phyloP scores from a whole-genome alignment of 306 rosid species.

The Glycine tomentella region DNA sequence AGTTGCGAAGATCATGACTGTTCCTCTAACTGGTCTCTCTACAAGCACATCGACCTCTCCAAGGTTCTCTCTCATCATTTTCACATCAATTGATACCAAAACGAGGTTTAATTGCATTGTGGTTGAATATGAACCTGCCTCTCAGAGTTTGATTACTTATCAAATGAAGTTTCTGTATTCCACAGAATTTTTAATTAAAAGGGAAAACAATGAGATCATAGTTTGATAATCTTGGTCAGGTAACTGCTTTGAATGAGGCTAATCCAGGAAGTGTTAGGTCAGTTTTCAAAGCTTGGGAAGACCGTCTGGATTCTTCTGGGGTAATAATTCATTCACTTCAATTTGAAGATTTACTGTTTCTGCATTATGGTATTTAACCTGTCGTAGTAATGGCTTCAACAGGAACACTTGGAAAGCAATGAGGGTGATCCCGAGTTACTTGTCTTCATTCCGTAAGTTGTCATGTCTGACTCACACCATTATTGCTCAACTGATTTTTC shows the following conservation, averaged over 20 bases:
- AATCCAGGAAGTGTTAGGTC: constrained; percentile 82
- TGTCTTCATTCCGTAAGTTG: constrained; percentile 85
- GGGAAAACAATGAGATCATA: neutral
- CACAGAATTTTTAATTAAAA: neutral
- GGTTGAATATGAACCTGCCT: no score
- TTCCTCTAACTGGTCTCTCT: constrained; percentile 92
- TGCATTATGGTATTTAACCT: neutral
- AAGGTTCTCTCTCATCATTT: constrained; percentile 55
- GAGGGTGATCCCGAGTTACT: constrained; percentile 98
- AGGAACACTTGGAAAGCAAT: constrained; percentile 94
- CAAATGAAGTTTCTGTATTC: neutral
- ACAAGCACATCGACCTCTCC: constrained; percentile 84
- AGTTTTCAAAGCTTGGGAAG: constrained; percentile 96
- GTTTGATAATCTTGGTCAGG: constrained; percentile 53
- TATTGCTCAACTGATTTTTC: neutral
- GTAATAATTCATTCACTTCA: constrained; percentile 49
- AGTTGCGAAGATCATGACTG: constrained; percentile 95
- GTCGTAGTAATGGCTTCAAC: constrained; percentile 18
- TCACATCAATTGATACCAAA: neutral
- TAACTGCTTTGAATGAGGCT: constrained; percentile 91
- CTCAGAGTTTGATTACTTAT: no score
- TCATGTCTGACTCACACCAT: neutral
- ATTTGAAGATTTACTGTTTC: neutral
- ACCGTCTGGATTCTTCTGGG: constrained; percentile 77
- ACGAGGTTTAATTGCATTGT: no score